These are phyloP conservation scores for Russula compacta DNA, from an alignment of 768 basidiomycete species.

Conservation along the genomic window DNA sequence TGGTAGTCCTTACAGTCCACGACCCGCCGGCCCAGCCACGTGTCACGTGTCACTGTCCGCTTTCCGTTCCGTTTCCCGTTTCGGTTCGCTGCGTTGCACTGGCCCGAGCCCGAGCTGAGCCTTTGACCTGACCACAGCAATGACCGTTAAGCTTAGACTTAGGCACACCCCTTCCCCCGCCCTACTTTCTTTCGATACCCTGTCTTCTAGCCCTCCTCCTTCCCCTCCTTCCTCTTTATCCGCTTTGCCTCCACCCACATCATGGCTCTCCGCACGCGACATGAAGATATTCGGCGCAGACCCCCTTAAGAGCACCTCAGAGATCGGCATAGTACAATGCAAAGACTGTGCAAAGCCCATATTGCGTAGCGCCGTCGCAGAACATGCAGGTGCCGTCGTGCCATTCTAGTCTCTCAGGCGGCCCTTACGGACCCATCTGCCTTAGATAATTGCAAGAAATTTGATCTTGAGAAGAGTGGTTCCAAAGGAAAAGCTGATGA, in stretches of 20 bases:
- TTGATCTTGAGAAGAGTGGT: slow-evolving; percentile 48
- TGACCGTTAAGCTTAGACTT: slow-evolving; percentile 35
- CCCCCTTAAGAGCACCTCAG: slow-evolving; percentile 50
- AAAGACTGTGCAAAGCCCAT: slow-evolving; percentile 75
- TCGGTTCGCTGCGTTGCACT: too few species aligned
- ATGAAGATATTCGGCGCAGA: slow-evolving; percentile 82
- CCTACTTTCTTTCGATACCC: slow-evolving; percentile 55
- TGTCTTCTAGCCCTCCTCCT: slow-evolving; percentile 27
- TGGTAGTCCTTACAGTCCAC: too few species aligned
- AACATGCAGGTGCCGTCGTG: slow-evolving; percentile 58
- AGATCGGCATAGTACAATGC: slow-evolving; percentile 62
- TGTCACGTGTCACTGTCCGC: not conserved
- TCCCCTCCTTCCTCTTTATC: slow-evolving; percentile 25
- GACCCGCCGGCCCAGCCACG: too few species aligned
- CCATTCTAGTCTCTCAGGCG: not conserved
- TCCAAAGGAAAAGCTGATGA: slow-evolving; percentile 48
- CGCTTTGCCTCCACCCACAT: slow-evolving; percentile 57
- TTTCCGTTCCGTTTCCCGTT: too few species aligned
- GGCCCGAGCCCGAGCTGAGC: too few species aligned
- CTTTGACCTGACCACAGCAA: not conserved
- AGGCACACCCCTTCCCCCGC: slow-evolving; percentile 31
- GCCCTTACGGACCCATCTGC: not conserved
- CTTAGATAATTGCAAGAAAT: slow-evolving; percentile 52
- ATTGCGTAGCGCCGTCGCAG: slow-evolving; percentile 60
- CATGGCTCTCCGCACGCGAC: slow-evolving; percentile 77